Conservation (phyloP, 345 rosid species). For the Fremontodendron californicum region DNA sequence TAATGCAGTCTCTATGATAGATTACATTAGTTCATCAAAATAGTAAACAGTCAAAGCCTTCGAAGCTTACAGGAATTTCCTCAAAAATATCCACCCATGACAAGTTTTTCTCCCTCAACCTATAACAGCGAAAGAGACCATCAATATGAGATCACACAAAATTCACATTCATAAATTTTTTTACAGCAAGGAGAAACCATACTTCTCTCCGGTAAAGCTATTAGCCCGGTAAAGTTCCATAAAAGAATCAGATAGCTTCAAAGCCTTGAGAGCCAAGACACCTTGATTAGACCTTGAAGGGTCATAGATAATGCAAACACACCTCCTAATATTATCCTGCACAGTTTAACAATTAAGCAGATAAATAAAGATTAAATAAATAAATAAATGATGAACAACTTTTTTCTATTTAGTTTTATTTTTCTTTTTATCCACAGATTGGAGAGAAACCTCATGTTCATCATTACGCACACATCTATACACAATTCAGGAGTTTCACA, state of each 20-base stretch:
- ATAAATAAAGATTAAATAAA: too few relatives aligned
- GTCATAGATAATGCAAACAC: constrained; percentile 96
- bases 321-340: constrained; percentile 92
- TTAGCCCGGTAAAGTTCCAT: constrained; percentile 83
- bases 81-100: constrained; percentile 99
- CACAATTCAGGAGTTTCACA: not conserved
- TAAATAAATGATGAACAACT: not conserved
- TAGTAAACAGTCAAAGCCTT: constrained; percentile 6
- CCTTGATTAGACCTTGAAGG: constrained; percentile 93
- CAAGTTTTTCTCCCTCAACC: constrained; percentile 97
- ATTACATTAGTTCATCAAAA: not conserved
- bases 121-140: constrained; percentile 19
- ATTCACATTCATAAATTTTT: constrained; percentile 6
- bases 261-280: constrained; percentile 88
- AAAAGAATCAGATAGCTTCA: constrained; percentile 96
- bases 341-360: constrained; percentile 1
- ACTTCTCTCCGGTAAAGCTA: constrained; percentile 95
- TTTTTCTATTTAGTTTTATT: not conserved
- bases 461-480: not conserved
- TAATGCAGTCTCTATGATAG: not conserved
- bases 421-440: not conserved
- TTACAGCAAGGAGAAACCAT: constrained; percentile 21
- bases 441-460: not conserved
- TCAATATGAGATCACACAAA: constrained; percentile 7
- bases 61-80: constrained; percentile 88